These are phyloP conservation scores for Phytophthora pseudosyringae DNA, from an alignment of 352 stramenopile species.

Conservation along the genomic window DNA sequence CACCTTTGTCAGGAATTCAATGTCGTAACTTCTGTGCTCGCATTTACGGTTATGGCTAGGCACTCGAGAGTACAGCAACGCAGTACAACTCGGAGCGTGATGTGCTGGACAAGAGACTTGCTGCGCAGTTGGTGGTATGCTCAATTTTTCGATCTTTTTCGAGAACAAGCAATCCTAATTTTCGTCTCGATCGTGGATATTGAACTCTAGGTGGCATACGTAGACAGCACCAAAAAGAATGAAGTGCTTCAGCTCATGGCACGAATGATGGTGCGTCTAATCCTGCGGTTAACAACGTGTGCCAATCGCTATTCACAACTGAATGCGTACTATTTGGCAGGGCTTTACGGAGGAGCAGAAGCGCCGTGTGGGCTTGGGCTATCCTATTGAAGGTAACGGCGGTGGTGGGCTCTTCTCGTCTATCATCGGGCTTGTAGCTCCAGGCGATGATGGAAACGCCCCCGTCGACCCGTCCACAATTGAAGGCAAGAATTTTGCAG, in stretches of 20 bases:
- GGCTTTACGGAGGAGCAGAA: constrained; percentile 78
- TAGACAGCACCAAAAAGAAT: constrained; percentile 72
- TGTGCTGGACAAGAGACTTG: constrained; percentile 73
- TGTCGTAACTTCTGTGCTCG: not conserved
- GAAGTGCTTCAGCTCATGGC: constrained; percentile 78
- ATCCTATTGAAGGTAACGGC: constrained; percentile 59
- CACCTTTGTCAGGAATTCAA: not conserved
- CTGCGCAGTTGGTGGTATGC: constrained; percentile 68
- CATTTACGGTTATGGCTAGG: constrained; percentile 27
- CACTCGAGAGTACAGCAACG: constrained; percentile 61
- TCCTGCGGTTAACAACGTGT: not conserved
- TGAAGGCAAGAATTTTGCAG: constrained; percentile 74
- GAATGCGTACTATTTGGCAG: constrained; percentile 20
- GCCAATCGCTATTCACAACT: not conserved
- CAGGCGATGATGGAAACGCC: constrained; percentile 20
- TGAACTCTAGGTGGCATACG: constrained; percentile 61
- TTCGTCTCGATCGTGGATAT: not conserved
- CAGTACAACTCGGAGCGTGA: constrained; percentile 66
- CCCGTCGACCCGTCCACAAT: constrained; percentile 33
- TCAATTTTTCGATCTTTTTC: not conserved
- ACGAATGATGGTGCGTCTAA: constrained; percentile 62
- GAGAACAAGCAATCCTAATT: not conserved
- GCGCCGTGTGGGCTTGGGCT: constrained; percentile 60
- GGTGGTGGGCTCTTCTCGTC: constrained; percentile 75
- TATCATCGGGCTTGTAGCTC: constrained; percentile 57